These are phyloP conservation scores for Rhazya stricta DNA, from an alignment of 257 asterid genomes.

Conservation along the genomic window DNA sequence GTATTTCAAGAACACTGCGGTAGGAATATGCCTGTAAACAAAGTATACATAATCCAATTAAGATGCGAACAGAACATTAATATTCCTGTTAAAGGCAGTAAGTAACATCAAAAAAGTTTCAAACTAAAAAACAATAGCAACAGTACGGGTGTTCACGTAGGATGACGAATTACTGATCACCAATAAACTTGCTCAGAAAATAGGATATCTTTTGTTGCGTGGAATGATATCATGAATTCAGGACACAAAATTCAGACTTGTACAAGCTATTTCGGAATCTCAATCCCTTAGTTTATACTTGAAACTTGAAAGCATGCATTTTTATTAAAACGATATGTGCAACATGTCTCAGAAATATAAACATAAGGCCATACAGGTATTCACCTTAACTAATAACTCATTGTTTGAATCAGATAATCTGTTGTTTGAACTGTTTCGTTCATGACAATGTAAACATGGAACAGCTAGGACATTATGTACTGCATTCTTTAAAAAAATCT, in stretches of 20 bases:
- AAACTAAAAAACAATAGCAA: not conserved
- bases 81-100: not conserved
- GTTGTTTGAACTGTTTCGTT: not conserved
- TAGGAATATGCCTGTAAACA: conserved; percentile 76
- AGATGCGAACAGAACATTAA: not conserved
- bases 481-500: not conserved
- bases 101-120: not conserved
- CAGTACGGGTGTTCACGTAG: not conserved
- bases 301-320: not conserved
- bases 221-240: not conserved
- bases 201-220: not conserved
- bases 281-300: not conserved
- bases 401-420: not conserved
- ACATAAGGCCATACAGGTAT: not conserved
- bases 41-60: conserved; percentile 9
- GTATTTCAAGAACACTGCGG: conserved; percentile 78
- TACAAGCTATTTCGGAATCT: not conserved
- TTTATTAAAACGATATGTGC: not conserved
- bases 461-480: not conserved
- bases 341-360: not conserved
- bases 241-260: not conserved
- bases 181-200: not conserved
- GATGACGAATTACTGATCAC: not conserved
- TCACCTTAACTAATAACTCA: not conserved
- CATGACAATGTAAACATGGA: not conserved